A percentile compares a stretch with the other conserved stretches of the same genome.
Evolutionary conservation across 2,329 filamentous ascomycete genomes (phyloP).

Genomic region (Sarocladiaceae sp.): DNA sequence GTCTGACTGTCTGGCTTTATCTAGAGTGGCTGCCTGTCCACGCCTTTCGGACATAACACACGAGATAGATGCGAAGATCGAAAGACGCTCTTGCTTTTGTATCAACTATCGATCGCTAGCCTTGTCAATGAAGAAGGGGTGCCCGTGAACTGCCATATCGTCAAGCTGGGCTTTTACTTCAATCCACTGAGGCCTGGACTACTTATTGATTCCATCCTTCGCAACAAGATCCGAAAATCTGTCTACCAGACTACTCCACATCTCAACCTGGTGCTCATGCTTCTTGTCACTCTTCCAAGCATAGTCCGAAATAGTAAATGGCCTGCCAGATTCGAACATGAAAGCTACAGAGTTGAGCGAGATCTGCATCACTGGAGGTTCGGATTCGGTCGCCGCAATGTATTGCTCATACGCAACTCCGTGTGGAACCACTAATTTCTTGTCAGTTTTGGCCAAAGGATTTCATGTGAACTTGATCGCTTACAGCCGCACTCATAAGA

Average conservation of each 20-base stretch:
- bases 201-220: neutral
- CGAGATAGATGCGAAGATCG: too few species aligned
- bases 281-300: constrained; percentile 34
- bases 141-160: too few species aligned
- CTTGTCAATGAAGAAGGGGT: too few species aligned
- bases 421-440: constrained; percentile 37
- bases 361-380: constrained; percentile 39
- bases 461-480: neutral
- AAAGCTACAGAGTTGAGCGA: constrained; percentile 42
- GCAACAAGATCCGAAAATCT: constrained; percentile 34
- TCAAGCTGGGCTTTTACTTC: neutral
- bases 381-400: constrained; percentile 42
- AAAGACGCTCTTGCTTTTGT: too few species aligned
- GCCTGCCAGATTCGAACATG: constrained; percentile 47
- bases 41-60: too few species aligned
- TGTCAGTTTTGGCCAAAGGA: neutral
- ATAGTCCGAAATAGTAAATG: constrained; percentile 56
- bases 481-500: constrained; percentile 29
- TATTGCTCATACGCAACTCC: constrained; percentile 41
- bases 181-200: too few species aligned
- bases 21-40: too few species aligned
- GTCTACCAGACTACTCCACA: constrained; percentile 52
- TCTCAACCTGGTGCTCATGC: constrained; percentile 41
- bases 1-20: too few species aligned
- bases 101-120: too few species aligned